phyloP scores from a whole-genome alignment of 139 green algal genomes.

The Volvox reticuliferus region DNA sequence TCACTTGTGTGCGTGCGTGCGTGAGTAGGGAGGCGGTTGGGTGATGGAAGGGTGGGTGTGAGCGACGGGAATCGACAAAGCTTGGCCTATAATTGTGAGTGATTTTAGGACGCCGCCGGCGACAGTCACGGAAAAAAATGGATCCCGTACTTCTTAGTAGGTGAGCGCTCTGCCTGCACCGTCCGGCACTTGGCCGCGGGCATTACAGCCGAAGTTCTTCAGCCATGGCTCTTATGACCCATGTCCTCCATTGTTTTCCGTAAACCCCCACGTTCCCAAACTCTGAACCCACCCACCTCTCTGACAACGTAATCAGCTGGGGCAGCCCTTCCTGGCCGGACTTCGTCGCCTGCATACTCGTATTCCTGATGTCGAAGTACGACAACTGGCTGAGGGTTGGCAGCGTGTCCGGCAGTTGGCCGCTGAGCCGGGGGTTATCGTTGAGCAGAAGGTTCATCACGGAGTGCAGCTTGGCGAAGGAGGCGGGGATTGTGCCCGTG shows the following conservation, averaged over 20 bases:
- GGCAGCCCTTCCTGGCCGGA: conserved; percentile 1
- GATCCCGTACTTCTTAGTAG: no score
- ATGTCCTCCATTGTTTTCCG: background rate
- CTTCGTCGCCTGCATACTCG: conserved; percentile 3
- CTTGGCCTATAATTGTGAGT: no score
- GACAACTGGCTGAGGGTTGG: background rate
- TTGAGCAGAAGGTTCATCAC: background rate
- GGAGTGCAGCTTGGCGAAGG: background rate
- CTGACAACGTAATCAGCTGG: background rate
- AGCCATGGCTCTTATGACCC: no score
- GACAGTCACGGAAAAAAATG: no score
- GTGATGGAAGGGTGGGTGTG: no score
- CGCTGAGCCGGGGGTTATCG: background rate
- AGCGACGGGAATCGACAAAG: no score
- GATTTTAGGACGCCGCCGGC: no score
- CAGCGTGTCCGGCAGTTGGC: background rate
- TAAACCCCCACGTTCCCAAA: background rate
- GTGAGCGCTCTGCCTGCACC: no score
- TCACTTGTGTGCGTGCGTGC: no score
- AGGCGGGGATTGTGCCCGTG: background rate
- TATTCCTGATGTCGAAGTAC: background rate
- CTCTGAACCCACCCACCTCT: background rate
- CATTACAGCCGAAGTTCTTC: no score
- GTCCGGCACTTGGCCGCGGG: no score
- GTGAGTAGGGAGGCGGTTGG: no score